Evolutionary conservation across 805 yeast genomes (phyloP), one percentile per base, ranked within the genome.

Genomic region (Candida coleopterorum): DNA sequence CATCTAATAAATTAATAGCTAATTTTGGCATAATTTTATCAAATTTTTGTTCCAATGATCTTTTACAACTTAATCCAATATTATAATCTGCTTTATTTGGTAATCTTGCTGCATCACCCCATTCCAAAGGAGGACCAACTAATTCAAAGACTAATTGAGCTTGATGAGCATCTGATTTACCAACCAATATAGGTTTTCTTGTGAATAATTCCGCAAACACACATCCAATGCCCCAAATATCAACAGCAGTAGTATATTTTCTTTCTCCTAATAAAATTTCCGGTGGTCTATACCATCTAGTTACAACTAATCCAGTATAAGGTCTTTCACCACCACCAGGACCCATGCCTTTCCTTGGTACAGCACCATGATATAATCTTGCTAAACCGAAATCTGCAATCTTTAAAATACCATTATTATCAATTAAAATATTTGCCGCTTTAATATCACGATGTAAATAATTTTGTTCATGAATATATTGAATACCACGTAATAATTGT

Each of bases 211-310:
- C 99, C 0, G 87, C 98, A 53, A 93, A 81, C 0, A 93, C 90
- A 62, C 98, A 93, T 1, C 97, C 97, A 15, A 86, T 75, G 0
- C 97, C 97, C 99, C 99, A 93, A 62, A 93, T 74, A 60, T 93
- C 99, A 9, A 90, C 90, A 0, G 97, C 95, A 0, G 97, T 85
- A 2, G 97, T 88, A 56, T 90, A 90, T 41, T 74, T 68, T 47
- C 83, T 71, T 46, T 88, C 95, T 3, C 96, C 96, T 36, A 93
- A 62, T 11, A 93, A 70, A 14, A 93, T 68, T 56, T 90, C 98
- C 0, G 97, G 98, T 1, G 98, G 95, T 40, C 98, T 70, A 59
- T 94, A 93, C 98, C 98, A 93, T 45, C 98, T 64, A 0, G 98
- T 93, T 25, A 93, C 97, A 2, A 93, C 98, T 37, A 76, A 51